Evolutionary conservation across 2,329 filamentous ascomycete species (phyloP), one percentile per base, ranked within the genome.

Genomic region (Phyllosticta citrichinensis): DNA sequence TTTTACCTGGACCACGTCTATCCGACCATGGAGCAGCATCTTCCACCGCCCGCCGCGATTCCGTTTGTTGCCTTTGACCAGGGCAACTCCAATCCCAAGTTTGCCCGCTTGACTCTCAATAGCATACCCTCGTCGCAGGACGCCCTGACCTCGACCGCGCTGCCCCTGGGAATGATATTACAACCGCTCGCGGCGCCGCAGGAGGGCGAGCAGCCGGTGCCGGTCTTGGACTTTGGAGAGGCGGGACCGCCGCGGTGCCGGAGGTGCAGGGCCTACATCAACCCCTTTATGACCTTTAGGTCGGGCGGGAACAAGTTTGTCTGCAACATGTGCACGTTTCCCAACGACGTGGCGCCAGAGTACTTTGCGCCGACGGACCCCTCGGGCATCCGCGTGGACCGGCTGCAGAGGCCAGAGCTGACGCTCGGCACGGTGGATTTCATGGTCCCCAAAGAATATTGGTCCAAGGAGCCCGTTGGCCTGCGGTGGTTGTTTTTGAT

Each of bases 271-370:
- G 88, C 93, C 14, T 99, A 99, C 76, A 95, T 99, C 77, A 99
- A 99, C 71, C 94, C 94, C 1, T 99, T 99, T 73, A 97, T 99
- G 94, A 89, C 92, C 71, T 99, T 99, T 81, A 84, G 88, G 62
- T 87, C 88, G 17, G 93, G 93, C 47, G 94, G 94, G 62, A 96
- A 93, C 77, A 96, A 96, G 73, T 95, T 96, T 72, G 91, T 96
- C 58, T 99, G 94, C 79, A 99, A 99, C 71, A 89, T 99, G 76
- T 99, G 94, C 77, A 94, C 89, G 22, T 96, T 97, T 73, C 91
- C 94, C 56, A 99, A 97, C 72, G 94, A 99, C 70, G 95, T 95
- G 0, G 80, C 91, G 0, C 77, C 89, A 1, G 93, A 97, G 71
- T 99, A 99, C 75, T 99, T 96, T 73, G 88, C 90, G 60, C 92